Conservation (phyloP, 805 yeast species). For the Barnettozyma wickerhamii region DNA sequence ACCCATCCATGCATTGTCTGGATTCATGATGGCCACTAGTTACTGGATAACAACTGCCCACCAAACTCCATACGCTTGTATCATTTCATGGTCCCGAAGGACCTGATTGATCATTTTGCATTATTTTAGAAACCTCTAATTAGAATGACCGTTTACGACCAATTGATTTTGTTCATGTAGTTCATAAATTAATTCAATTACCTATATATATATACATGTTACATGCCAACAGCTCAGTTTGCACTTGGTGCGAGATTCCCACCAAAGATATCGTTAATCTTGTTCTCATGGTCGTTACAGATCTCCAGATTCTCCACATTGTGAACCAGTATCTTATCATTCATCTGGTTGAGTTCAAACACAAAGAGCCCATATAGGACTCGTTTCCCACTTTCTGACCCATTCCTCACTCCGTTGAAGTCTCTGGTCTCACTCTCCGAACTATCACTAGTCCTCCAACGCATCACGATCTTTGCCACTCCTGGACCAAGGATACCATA, state of each 20-base stretch:
- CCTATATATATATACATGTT: slow-evolving; percentile 1
- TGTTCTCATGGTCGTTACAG: slow-evolving; percentile 35
- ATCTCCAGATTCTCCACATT: slow-evolving; percentile 64
- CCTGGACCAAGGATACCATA: slow-evolving; percentile 9
- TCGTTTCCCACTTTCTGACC: slow-evolving; percentile 1
- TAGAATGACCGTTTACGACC: neutral
- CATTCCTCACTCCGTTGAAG: neutral
- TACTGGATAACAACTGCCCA: no score
- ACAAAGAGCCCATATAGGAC: slow-evolving; percentile 50
- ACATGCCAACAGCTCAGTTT: neutral
- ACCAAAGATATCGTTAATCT: slow-evolving; percentile 10
- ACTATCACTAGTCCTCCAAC: slow-evolving; percentile 57
- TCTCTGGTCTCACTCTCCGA: no score
- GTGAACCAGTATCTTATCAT: slow-evolving; percentile 53
- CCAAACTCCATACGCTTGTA: no score
- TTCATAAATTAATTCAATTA: no score
- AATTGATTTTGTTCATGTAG: no score
- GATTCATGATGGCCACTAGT: no score
- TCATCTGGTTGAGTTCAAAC: slow-evolving; percentile 55
- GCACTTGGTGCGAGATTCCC: slow-evolving; percentile 6
- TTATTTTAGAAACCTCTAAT: neutral
- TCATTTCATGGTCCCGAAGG: neutral
- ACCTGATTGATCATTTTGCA: neutral
- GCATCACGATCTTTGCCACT: slow-evolving; percentile 45
- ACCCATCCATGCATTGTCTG: no score